phyloP scores from a whole-genome alignment of 495 filamentous ascomycete genomes.

The Venustampulla echinocandica region DNA sequence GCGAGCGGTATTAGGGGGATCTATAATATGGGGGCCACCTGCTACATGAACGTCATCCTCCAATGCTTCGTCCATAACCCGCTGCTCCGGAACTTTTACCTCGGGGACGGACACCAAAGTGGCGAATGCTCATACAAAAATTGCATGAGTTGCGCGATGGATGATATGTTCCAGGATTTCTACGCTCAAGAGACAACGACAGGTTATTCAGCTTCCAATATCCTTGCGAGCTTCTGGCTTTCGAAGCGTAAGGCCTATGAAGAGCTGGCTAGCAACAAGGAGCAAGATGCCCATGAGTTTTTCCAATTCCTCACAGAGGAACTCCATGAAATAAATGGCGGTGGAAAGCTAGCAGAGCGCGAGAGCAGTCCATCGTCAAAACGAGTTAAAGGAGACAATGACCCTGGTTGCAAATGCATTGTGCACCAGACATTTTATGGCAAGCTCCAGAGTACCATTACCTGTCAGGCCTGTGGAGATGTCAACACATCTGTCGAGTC shows the following conservation, averaged over 20 bases:
- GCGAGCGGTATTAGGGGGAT: conserved; percentile 74
- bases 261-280: conserved; percentile 80
- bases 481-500: conserved; percentile 72
- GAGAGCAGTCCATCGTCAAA: conserved; percentile 32
- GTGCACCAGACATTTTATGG: conserved; percentile 87
- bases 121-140: conserved; percentile 55
- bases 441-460: conserved; percentile 75
- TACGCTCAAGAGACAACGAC: conserved; percentile 72
- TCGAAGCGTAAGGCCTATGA: conserved; percentile 52
- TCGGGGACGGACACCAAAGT: conserved; percentile 71
- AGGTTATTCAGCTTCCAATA: conserved; percentile 72
- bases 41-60: conserved; percentile 86
- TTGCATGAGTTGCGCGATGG: conserved; percentile 80
- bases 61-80: conserved; percentile 86
- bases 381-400: conserved; percentile 21
- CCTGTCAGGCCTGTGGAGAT: conserved; percentile 73
- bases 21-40: conserved; percentile 88
- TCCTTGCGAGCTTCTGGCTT: conserved; percentile 74
- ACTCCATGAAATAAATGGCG: conserved; percentile 62
- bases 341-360: conserved; percentile 30
- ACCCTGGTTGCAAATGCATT: conserved; percentile 62
- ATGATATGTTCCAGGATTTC: conserved; percentile 87
- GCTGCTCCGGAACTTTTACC: conserved; percentile 74
- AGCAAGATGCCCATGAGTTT: conserved; percentile 94
- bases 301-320: conserved; percentile 87